Evolutionary conservation across 192 early-diverging fungal genomes (phyloP).

Genomic region (Gamsiella multidivaricata): DNA sequence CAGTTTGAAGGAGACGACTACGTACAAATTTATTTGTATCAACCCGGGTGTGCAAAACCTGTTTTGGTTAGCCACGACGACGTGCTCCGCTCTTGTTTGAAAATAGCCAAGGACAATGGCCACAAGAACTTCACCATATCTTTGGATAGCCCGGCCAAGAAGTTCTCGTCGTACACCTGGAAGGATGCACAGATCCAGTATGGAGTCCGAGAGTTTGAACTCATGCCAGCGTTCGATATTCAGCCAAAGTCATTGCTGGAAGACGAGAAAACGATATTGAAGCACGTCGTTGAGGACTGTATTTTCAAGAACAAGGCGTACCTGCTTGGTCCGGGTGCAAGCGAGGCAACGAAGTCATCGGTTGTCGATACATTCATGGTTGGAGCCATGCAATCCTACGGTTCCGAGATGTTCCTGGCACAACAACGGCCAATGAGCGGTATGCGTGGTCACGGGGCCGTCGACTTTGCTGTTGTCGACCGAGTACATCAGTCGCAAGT

Average conservation of each 20-base stretch:
- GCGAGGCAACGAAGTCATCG: constrained; percentile 3
- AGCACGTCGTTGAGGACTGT: background rate
- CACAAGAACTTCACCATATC: constrained; percentile 8
- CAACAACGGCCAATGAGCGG: constrained; percentile 11
- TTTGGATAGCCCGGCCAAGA: constrained; percentile 9
- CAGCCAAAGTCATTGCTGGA: background rate
- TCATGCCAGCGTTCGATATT: background rate
- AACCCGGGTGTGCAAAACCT: background rate
- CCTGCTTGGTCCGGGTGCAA: background rate
- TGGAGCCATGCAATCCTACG: background rate
- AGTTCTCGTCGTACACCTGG: constrained; percentile 2
- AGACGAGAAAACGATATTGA: background rate
- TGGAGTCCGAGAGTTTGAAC: background rate
- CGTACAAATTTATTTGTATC: constrained; percentile 2
- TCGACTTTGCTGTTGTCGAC: constrained; percentile 12
- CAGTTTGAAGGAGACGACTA: constrained; percentile 10
- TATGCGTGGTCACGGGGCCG: constrained; percentile 10
- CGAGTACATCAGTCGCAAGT: background rate
- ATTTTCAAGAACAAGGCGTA: constrained; percentile 10
- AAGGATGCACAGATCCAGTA: background rate
- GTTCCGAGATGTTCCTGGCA: constrained; percentile 5
- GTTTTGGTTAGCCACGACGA: background rate
- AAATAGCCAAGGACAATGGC: constrained; percentile 1
- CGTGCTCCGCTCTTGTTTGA: constrained; percentile 2
- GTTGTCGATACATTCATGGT: constrained; percentile 11